phyloP scores from a whole-genome alignment of 2,329 filamentous ascomycete species.

The Penicillium sp. region DNA sequence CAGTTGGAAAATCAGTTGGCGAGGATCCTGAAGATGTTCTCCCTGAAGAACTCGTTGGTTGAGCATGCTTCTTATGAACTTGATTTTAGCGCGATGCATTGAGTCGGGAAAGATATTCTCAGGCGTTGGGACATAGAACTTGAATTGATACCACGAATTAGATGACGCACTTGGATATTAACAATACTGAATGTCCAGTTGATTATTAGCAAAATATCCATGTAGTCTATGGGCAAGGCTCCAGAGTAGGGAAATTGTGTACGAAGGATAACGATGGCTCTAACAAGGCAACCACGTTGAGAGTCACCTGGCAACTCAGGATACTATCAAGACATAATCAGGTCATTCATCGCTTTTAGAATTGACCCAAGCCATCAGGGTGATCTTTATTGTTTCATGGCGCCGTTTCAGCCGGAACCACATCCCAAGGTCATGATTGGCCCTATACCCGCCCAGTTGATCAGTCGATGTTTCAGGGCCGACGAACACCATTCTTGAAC shows the following conservation, averaged over 20 bases:
- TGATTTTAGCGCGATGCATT: conserved; percentile 15
- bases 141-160: conserved; percentile 17
- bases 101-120: conserved; percentile 11
- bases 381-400: background rate
- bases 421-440: conserved; percentile 14
- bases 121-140: conserved; percentile 22
- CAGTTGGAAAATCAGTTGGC: conserved; percentile 61
- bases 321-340: too few relatives aligned
- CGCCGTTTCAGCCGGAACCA: background rate
- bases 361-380: background rate
- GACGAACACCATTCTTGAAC: conserved; percentile 1
- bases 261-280: too few relatives aligned
- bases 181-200: too few relatives aligned
- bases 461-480: conserved; percentile 18
- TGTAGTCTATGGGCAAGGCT: too few relatives aligned
- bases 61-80: conserved; percentile 12
- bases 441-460: conserved; percentile 8
- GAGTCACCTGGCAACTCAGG: too few relatives aligned
- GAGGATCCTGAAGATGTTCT: conserved; percentile 51
- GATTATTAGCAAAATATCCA: too few relatives aligned
- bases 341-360: too few relatives aligned
- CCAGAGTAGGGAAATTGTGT: too few relatives aligned
- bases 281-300: too few relatives aligned
- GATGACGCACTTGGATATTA: conserved; percentile 2
- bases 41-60: conserved; percentile 30